Evolutionary conservation across 768 basidiomycete genomes (phyloP), one percentile per base, ranked within the genome.

Genomic region (Boletus bicolor): DNA sequence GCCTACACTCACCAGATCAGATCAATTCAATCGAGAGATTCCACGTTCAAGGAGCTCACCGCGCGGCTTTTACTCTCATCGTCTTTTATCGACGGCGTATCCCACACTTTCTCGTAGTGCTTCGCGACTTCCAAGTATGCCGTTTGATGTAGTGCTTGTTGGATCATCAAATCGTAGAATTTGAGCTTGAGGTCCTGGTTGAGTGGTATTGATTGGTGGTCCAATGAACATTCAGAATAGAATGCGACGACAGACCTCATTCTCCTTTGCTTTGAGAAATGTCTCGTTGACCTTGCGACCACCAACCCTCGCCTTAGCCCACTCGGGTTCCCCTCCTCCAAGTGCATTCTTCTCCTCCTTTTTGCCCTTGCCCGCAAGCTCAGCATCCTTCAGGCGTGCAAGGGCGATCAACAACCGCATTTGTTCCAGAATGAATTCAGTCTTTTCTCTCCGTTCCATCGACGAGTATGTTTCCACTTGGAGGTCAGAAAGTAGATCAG

Each of bases 381-480:
- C 87, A 15, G 75, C 73, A 61, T 93, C 91, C 73, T 91, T 93
- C 63, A 82, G 72, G 50, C 83, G 79, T 28, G 91, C 91, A 36
- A 93, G 83, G 41, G 82, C 78, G 49, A 91, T 83, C 65, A 95
- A 77, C 49, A 98, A 71, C 55, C 97, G 81, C 93, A 99, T 98
- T 73, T 98, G 97, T 72, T 98, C 96, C 43, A 98, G 75, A 62
- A 99, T 91, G 66, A 99, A 98, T 70, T 98, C 93, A 5, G 93
- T 97, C 80, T 99, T 99, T 73, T 99, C 97, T 67, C 90, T 77
- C 56, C 94, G 86, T 60, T 98, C 93, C 97, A 99, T 98, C 7
- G 92, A 93, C 14, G 95, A 98, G 70, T 98, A 99, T 2, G 97
- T 98, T 74, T 99, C 97, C 38, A 99, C 95, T 76, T 98, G 95